Evolutionary conservation across 108 stramenopile genomes (phyloP).

Genomic region (Fragilariopsis cylindrus): DNA sequence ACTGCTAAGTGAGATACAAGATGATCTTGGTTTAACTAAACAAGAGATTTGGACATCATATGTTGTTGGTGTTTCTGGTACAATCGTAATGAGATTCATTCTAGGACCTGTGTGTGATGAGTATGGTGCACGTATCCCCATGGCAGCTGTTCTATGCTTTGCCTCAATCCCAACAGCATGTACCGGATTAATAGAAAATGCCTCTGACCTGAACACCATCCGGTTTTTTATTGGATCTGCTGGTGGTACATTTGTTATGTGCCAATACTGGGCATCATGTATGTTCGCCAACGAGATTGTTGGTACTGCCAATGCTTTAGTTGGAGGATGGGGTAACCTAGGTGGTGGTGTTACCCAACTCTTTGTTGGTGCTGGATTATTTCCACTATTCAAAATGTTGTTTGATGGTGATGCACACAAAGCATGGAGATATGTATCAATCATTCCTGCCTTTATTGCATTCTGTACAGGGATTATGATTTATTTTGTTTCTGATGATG

Average conservation of each 20-base stretch:
- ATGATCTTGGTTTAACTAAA: conserved; percentile 50
- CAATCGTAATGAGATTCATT: conserved; percentile 65
- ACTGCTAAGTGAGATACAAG: conserved; percentile 65
- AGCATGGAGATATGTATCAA: conserved; percentile 73
- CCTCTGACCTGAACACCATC: conserved; percentile 52
- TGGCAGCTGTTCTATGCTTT: too few species aligned
- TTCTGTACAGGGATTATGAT: conserved; percentile 29
- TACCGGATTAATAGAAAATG: conserved; percentile 53
- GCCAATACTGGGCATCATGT: conserved; percentile 78
- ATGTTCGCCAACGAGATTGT: conserved; percentile 82
- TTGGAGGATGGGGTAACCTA: conserved; percentile 90
- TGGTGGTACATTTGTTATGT: conserved; percentile 65
- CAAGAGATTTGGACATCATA: conserved; percentile 75
- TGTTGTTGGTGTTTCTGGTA: conserved; percentile 66
- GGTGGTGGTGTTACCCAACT: conserved; percentile 29
- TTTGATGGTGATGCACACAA: conserved; percentile 29
- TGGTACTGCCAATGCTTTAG: conserved; percentile 83
- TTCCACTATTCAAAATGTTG: conserved; percentile 64
- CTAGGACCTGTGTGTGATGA: conserved; percentile 83
- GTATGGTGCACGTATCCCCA: too few species aligned
- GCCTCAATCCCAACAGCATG: conserved; percentile 55
- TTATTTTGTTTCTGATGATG: too few species aligned
- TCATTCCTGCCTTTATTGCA: conserved; percentile 76
- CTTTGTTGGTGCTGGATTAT: conserved; percentile 70
- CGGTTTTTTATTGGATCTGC: conserved; percentile 63